A percentile compares a stretch with the other conserved stretches of the same genome.
phyloP scores from a whole-genome alignment of 257 asterid species.

The Penstemon newberryi region DNA sequence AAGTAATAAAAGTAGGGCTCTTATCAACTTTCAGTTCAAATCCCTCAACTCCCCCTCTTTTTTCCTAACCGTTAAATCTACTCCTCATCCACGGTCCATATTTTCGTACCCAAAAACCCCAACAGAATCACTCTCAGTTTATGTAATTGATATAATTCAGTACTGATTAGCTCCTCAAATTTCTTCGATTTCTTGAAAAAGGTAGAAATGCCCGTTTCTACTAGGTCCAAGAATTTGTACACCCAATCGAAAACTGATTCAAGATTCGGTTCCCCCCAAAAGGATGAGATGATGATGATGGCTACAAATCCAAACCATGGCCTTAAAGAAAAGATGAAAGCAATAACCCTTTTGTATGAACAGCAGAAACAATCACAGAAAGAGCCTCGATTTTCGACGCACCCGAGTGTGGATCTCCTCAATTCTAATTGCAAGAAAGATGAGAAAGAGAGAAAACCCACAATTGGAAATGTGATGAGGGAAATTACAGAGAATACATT shows the following conservation, averaged over 20 bases:
- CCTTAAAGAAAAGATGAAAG: slow-evolving; percentile 63
- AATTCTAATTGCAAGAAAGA: slow-evolving; percentile 24
- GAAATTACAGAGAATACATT: slow-evolving; percentile 28
- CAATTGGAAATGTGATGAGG: slow-evolving; percentile 37
- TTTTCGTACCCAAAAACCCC: not conserved
- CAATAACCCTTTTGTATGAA: slow-evolving; percentile 52
- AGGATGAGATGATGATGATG: not conserved
- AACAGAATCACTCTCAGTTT: not conserved
- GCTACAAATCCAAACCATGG: slow-evolving; percentile 54
- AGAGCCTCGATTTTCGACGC: slow-evolving; percentile 46
- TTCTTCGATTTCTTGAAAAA: slow-evolving; percentile 3
- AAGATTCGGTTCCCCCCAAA: not conserved
- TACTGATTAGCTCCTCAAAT: not conserved
- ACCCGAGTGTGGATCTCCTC: slow-evolving; percentile 51
- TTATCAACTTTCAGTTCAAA: slow-evolving; percentile 5
- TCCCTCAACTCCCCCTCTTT: not conserved
- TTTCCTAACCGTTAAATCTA: slow-evolving; percentile 1
- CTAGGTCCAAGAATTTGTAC: slow-evolving; percentile 12
- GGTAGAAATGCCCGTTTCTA: slow-evolving; percentile 14
- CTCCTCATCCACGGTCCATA: not conserved
- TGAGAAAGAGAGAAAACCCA: slow-evolving; percentile 25
- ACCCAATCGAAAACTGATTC: not conserved
- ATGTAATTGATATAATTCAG: not conserved
- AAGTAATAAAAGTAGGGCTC: not conserved
- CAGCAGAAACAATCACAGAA: slow-evolving; percentile 52